Percentiles rank a stretch among this genome's conserved stretches.
Evolutionary conservation across 148 eudicot species (phyloP).

Genomic region (Talinum fruticosum): DNA sequence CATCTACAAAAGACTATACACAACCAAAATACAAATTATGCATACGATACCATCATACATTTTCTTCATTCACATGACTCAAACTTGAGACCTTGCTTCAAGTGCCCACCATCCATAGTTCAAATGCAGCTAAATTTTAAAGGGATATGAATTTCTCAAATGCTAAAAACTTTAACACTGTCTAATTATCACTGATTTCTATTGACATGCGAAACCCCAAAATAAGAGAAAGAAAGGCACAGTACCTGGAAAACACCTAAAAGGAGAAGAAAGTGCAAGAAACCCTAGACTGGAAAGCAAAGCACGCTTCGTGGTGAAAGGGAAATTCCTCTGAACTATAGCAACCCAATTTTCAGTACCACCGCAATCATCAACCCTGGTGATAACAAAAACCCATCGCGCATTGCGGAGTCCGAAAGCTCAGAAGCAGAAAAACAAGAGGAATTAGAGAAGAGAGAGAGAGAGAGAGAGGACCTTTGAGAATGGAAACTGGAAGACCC

Average conservation of each 20-base stretch:
- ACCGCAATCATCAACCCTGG: constrained; percentile 34
- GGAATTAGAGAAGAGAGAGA: not conserved
- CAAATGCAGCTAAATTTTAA: not conserved
- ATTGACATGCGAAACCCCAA: not conserved
- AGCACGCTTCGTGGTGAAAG: constrained; percentile 48
- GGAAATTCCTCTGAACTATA: constrained; percentile 24
- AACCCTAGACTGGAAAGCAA: constrained; percentile 50
- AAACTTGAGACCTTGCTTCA: too few relatives aligned
- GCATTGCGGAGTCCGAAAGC: not conserved
- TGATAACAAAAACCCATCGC: not conserved
- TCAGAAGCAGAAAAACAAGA: not conserved
- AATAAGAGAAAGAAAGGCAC: not conserved
- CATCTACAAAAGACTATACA: too few relatives aligned
- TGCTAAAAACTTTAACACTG: not conserved
- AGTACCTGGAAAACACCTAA: constrained; percentile 74
- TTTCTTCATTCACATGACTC: too few relatives aligned
- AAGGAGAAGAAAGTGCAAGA: constrained; percentile 46
- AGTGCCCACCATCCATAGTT: not conserved
- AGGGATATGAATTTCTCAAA: not conserved
- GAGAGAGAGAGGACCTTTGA: constrained; percentile 25
- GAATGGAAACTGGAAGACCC: constrained; percentile 26
- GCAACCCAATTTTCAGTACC: constrained; percentile 28
- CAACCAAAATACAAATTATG: too few relatives aligned
- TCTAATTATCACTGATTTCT: not conserved
- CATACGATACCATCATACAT: too few relatives aligned